Conservation (phyloP, 108 stramenopile genomes). For the Cylindrotheca fusiformis region DNA sequence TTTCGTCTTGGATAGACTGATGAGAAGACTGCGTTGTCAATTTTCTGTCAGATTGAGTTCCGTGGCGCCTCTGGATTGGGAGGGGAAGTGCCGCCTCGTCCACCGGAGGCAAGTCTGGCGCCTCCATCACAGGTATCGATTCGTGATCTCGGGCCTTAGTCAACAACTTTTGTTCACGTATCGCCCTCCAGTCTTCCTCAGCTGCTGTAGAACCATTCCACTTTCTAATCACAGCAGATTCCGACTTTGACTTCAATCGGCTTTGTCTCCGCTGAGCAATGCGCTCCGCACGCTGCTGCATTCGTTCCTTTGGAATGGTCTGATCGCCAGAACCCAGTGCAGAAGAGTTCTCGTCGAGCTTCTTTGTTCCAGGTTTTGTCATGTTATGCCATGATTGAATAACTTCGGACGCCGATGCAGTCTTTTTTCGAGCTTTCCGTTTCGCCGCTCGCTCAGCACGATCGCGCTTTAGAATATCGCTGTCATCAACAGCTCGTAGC, state of each 20-base stretch:
- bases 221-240: constrained; percentile 44
- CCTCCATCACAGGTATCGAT: background rate
- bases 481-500: background rate
- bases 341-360: background rate
- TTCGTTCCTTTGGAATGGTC: constrained; percentile 6
- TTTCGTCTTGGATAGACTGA: constrained; percentile 2
- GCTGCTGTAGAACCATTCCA: constrained; percentile 16
- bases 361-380: constrained; percentile 1
- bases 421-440: constrained; percentile 23
- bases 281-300: constrained; percentile 6
- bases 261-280: constrained; percentile 8
- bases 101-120: background rate
- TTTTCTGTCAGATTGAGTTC: too few species aligned
- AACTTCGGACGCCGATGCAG: constrained; percentile 41
- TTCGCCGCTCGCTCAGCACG: constrained; percentile 5
- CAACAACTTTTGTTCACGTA: background rate
- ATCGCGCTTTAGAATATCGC: background rate
- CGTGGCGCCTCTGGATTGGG: too few species aligned
- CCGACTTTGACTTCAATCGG: constrained; percentile 31
- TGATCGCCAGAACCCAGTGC: background rate
- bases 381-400: constrained; percentile 36
- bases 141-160: background rate
- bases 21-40: background rate
- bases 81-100: background rate
- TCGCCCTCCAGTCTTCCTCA: background rate